Conservation (phyloP, 305 asterid species). For the Solanum hybrid region DNA sequence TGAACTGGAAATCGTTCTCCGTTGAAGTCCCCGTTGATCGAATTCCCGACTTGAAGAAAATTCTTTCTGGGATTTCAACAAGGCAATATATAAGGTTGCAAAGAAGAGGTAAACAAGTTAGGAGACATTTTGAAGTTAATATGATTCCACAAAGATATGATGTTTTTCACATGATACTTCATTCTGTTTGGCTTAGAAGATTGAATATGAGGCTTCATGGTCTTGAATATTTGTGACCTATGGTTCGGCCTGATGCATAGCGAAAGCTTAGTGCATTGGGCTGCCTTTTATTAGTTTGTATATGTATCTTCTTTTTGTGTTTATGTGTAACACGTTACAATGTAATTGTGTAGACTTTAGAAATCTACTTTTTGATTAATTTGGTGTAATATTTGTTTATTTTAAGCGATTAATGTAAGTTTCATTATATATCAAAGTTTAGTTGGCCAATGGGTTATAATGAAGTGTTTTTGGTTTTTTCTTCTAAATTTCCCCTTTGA, state of each 20-base stretch:
- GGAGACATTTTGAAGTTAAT: conserved; percentile 77
- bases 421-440: not conserved
- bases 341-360: not conserved
- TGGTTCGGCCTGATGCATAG: not conserved
- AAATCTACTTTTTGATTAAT: not conserved
- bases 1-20: conserved; percentile 59
- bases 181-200: conserved; percentile 78
- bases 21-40: conserved; percentile 43
- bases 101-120: conserved; percentile 47
- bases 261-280: not conserved
- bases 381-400: not conserved
- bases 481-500: not conserved
- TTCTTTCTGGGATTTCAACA: conserved; percentile 46
- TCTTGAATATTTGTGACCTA: conserved; percentile 1
- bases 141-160: conserved; percentile 61
- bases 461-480: not conserved
- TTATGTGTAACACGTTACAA: not conserved
- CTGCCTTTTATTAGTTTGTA: not conserved
- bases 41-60: conserved; percentile 54
- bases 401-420: not conserved
- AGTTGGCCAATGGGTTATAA: not conserved
- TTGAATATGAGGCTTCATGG: conserved; percentile 35
- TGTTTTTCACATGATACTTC: conserved; percentile 81
- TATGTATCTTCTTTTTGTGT: not conserved
- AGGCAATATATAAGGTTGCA: conserved; percentile 70